A percentile compares a stretch with the other conserved stretches of the same genome.
Conservation (phyloP, 2,329 filamentous ascomycete genomes). For the Stagonosporopsis cucurbitacearum region DNA sequence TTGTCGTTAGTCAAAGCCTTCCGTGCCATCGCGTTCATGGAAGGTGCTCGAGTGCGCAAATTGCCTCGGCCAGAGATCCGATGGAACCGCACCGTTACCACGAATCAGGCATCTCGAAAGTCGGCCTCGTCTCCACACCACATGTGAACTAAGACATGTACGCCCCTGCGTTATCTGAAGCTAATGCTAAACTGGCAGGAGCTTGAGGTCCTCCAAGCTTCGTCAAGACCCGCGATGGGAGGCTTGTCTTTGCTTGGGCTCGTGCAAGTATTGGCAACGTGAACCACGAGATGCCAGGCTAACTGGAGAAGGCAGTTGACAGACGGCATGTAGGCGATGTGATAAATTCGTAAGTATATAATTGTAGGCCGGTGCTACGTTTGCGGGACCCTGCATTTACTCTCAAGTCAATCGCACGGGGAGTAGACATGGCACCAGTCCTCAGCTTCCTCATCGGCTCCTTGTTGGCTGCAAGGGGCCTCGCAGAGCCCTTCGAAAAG, state of each 20-base stretch:
- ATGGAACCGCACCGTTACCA: neutral
- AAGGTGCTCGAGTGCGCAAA: slow-evolving; percentile 15
- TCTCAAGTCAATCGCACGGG: slow-evolving; percentile 22
- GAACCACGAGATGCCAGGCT: neutral
- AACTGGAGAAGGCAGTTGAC: slow-evolving; percentile 19
- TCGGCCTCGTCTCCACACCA: slow-evolving; percentile 3
- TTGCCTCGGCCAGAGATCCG: slow-evolving; percentile 7
- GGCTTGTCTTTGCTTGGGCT: slow-evolving; percentile 18
- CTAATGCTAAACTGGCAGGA: slow-evolving; percentile 15
- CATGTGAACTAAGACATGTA: slow-evolving; percentile 6
- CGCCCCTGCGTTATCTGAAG: slow-evolving; percentile 4
- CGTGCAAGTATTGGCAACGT: slow-evolving; percentile 7
- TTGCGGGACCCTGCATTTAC: slow-evolving; percentile 11
- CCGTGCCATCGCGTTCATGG: slow-evolving; percentile 9
- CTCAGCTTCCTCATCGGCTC: slow-evolving; percentile 34
- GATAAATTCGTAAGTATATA: slow-evolving; percentile 5
- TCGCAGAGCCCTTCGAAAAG: slow-evolving; percentile 39
- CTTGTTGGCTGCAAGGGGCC: slow-evolving; percentile 28
- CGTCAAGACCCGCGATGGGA: slow-evolving; percentile 3
- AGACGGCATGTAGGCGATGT: neutral
- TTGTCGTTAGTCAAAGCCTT: slow-evolving; percentile 3
- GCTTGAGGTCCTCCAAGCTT: slow-evolving; percentile 15
- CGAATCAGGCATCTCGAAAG: slow-evolving; percentile 3
- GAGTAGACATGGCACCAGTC: slow-evolving; percentile 31
- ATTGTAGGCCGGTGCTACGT: neutral